Conservation (phyloP, 192 early-diverging fungal genomes). For the Rhizophagus clarus region DNA sequence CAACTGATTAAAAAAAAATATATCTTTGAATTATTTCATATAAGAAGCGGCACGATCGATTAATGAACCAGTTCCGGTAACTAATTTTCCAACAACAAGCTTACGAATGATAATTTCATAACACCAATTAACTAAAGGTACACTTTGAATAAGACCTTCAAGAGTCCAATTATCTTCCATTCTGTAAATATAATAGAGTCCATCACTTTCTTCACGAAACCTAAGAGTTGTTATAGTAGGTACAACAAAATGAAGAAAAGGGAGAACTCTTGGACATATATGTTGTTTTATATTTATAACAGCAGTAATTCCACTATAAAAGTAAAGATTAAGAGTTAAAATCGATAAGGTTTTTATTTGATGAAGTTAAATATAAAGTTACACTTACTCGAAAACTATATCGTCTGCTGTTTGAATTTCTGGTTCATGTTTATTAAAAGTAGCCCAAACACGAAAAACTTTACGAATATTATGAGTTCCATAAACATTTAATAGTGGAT, state of each 20-base stretch:
- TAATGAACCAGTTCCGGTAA: background rate
- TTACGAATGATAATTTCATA: constrained; percentile 52
- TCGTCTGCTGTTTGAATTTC: constrained; percentile 27
- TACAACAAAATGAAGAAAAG: constrained; percentile 49
- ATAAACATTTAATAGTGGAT: constrained; percentile 52
- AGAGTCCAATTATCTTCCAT: constrained; percentile 63
- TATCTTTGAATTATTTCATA: background rate
- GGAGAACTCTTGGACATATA: constrained; percentile 53
- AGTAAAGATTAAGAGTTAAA: background rate
- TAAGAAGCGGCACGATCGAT: background rate
- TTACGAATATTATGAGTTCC: constrained; percentile 55
- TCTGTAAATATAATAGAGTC: constrained; percentile 49
- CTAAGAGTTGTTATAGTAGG: constrained; percentile 51
- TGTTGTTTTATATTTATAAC: constrained; percentile 54
- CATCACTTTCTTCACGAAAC: constrained; percentile 48
- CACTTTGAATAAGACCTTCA: constrained; percentile 55
- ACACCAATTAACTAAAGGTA: constrained; percentile 56
- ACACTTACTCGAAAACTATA: constrained; percentile 45
- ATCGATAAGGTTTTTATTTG: too few species aligned
- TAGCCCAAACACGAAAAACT: constrained; percentile 45
- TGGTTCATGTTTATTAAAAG: constrained; percentile 41
- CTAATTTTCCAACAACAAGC: background rate
- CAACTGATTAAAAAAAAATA: too few species aligned
- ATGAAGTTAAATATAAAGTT: background rate
- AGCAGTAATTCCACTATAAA: constrained; percentile 45